These are phyloP conservation scores for Yamadazyma friedrichii DNA, from an alignment of 1,139 yeast genomes.

Conservation along the genomic window DNA sequence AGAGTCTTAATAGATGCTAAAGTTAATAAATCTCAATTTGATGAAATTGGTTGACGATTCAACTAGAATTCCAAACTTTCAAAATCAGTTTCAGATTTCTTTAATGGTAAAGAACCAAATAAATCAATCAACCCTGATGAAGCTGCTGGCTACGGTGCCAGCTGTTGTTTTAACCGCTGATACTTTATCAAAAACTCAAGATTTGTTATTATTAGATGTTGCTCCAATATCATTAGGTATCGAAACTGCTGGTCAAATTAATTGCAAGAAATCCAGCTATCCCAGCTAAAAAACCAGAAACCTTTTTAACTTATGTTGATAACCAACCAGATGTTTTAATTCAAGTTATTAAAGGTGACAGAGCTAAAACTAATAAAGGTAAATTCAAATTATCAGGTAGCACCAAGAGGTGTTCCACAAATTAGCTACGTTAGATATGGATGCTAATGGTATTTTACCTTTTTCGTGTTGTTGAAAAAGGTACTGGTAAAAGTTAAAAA, in stretches of 20 bases:
- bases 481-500: constrained; percentile 72
- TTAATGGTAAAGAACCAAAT: constrained; percentile 96
- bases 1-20: constrained; percentile 96
- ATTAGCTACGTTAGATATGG: constrained; percentile 98
- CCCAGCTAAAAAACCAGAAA: constrained; percentile 99
- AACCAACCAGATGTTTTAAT: constrained; percentile 99
- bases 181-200: constrained; percentile 96
- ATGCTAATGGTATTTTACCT: constrained; percentile 99
- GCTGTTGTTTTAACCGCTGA: constrained; percentile 99
- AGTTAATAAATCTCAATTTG: constrained; percentile 82
- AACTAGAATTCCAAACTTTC: constrained; percentile 99
- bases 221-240: constrained; percentile 99
- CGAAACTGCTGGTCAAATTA: constrained; percentile 97
- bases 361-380: constrained; percentile 99
- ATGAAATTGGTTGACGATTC: constrained; percentile 99
- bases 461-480: constrained; percentile 93
- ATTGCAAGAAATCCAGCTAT: constrained; percentile 99
- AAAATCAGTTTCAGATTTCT: constrained; percentile 95
- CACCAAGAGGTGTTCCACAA: constrained; percentile 99
- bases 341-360: constrained; percentile 99
- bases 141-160: constrained; percentile 98
- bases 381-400: constrained; percentile 97
- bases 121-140: constrained; percentile 98
- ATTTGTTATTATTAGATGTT: too few relatives aligned
- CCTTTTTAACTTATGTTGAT: constrained; percentile 99